Conservation (phyloP, 2,329 filamentous ascomycete species). For the Zymoseptoria pseudotritici region DNA sequence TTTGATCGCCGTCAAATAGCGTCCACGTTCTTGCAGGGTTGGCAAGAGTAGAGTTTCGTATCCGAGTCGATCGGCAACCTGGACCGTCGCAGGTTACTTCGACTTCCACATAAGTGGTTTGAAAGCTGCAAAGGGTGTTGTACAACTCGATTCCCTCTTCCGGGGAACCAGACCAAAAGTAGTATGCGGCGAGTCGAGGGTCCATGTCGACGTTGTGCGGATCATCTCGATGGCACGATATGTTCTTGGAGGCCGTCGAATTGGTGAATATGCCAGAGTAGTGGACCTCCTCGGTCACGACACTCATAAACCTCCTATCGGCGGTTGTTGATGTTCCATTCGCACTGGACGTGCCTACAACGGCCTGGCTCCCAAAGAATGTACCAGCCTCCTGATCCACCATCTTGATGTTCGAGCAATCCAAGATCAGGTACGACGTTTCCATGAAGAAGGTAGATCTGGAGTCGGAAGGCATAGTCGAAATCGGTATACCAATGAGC, state of each 20-base stretch:
- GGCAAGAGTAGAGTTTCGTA: constrained; percentile 1
- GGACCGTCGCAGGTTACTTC: not conserved
- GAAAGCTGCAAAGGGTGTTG: not conserved
- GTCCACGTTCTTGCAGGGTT: constrained; percentile 1
- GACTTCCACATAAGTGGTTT: constrained; percentile 2
- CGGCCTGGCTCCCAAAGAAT: no score
- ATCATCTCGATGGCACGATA: not conserved
- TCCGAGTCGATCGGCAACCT: not conserved
- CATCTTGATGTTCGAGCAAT: not conserved
- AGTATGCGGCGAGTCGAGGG: constrained; percentile 1
- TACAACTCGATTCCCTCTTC: not conserved
- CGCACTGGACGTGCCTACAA: no score
- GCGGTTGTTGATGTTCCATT: no score
- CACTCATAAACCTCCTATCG: not conserved
- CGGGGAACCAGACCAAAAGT: not conserved
- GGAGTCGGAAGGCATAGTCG: not conserved
- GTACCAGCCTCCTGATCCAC: no score
- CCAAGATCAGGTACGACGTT: not conserved
- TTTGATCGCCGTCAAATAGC: not conserved
- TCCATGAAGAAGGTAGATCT: not conserved
- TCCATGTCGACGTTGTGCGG: not conserved
- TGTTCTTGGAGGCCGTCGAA: no score
- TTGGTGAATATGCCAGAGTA: not conserved
- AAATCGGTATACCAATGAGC: not conserved
- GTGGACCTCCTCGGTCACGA: not conserved